A percentile compares a stretch with the other conserved stretches of the same genome.
Conservation (phyloP, 306 rosid species). For the Mucuna pruriens region DNA sequence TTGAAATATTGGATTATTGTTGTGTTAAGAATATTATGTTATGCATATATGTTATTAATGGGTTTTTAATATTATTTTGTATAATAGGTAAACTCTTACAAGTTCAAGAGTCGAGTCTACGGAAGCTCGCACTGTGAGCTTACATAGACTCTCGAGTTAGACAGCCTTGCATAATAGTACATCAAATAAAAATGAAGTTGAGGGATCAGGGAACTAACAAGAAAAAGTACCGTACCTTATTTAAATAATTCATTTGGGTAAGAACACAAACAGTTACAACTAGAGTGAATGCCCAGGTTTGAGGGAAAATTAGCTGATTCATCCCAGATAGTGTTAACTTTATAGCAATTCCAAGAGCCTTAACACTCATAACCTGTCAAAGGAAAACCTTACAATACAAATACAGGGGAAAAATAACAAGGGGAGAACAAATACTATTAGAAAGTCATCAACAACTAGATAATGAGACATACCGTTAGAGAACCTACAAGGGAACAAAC, state of each 20-base stretch:
- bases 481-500: constrained; percentile 99
- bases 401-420: constrained; percentile 34
- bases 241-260: constrained; percentile 99
- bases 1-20: too few species aligned
- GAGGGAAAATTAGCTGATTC: constrained; percentile 93
- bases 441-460: constrained; percentile 25
- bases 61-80: too few species aligned
- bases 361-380: constrained; percentile 98
- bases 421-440: constrained; percentile 20
- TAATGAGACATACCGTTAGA: constrained; percentile 75
- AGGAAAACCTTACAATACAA: constrained; percentile 37
- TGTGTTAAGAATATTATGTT: too few species aligned
- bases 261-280: constrained; percentile 87
- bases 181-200: constrained; percentile 12
- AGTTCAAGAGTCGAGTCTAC: too few species aligned
- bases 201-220: constrained; percentile 33
- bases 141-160: too few species aligned
- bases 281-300: constrained; percentile 88
- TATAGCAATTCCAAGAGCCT: constrained; percentile 97
- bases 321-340: constrained; percentile 91
- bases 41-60: too few species aligned
- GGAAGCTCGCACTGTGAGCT: too few species aligned
- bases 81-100: too few species aligned
- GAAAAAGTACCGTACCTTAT: constrained; percentile 65
- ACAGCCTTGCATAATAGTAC: not conserved